A percentile compares a stretch with the other conserved stretches of the same genome.
Conservation (phyloP, 2,329 filamentous ascomycete species). For the Paecilomyces formosus region DNA sequence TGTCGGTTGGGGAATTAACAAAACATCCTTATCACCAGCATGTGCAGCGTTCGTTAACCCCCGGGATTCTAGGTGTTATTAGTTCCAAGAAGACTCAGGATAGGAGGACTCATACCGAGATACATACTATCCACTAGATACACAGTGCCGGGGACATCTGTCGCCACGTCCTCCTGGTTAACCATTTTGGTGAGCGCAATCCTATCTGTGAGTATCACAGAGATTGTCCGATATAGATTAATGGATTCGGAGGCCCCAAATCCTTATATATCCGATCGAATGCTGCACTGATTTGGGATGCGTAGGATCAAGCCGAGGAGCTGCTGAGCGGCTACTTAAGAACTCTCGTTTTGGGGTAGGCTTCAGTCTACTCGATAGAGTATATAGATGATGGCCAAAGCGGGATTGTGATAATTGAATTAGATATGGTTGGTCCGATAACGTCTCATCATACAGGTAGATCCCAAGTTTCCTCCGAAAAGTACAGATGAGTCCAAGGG, state of each 20-base stretch:
- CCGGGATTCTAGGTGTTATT: not conserved
- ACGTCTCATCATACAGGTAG: not conserved
- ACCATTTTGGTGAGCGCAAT: not conserved
- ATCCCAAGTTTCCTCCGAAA: not conserved
- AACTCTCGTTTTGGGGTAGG: not conserved
- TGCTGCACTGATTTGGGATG: not conserved
- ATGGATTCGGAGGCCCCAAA: not conserved
- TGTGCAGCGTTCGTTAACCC: not conserved
- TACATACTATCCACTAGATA: slow-evolving; percentile 2
- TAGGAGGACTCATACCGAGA: not conserved
- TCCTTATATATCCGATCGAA: not conserved
- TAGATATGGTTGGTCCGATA: not conserved
- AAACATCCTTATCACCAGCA: not conserved
- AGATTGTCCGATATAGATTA: not conserved
- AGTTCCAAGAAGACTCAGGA: not conserved
- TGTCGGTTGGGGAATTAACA: not conserved
- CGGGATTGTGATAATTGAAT: not conserved
- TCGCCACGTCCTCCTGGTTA: not conserved
- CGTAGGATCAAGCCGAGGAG: not conserved
- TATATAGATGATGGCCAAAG: not conserved
- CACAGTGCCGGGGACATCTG: slow-evolving; percentile 1
- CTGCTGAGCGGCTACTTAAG: not conserved
- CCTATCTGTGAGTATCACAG: not conserved
- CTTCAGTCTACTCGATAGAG: not conserved
- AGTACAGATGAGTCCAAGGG: not conserved